phyloP scores from a whole-genome alignment of 2,329 filamentous ascomycete species.

The Fusarium ambrosium region DNA sequence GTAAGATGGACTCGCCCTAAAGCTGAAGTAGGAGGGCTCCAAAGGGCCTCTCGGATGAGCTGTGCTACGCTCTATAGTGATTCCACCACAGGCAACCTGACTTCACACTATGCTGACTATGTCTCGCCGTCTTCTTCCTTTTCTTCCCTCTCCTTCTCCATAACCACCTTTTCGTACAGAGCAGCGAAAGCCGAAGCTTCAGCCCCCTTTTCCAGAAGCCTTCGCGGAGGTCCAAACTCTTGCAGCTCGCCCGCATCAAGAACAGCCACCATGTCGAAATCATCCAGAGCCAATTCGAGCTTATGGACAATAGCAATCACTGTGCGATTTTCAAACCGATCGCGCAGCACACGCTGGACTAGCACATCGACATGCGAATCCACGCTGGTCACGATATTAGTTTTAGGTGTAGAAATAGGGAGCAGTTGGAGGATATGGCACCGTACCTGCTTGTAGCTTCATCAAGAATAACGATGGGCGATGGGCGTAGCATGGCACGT shows the following conservation, averaged over 20 bases:
- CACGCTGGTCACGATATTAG: conserved; percentile 24
- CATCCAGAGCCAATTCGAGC: conserved; percentile 36
- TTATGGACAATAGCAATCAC: conserved; percentile 47
- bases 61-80: not conserved
- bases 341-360: conserved; percentile 27
- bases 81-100: not conserved
- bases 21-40: not conserved
- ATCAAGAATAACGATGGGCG: conserved; percentile 57
- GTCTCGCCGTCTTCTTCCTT: not conserved
- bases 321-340: conserved; percentile 41
- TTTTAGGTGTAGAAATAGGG: not conserved
- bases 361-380: conserved; percentile 36
- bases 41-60: not conserved
- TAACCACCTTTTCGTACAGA: conserved; percentile 16
- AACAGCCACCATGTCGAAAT: conserved; percentile 39
- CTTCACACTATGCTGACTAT: not conserved
- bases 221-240: conserved; percentile 38
- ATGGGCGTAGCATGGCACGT: conserved; percentile 57
- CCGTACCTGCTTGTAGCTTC: conserved; percentile 57
- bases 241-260: conserved; percentile 38
- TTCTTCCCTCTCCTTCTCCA: not conserved
- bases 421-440: not conserved
- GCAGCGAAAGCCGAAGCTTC: conserved; percentile 27
- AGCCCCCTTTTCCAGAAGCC: conserved; percentile 26
- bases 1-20: not conserved